Conservation (phyloP, 2,329 filamentous ascomycete species). For the Byssochlamys sp. region DNA sequence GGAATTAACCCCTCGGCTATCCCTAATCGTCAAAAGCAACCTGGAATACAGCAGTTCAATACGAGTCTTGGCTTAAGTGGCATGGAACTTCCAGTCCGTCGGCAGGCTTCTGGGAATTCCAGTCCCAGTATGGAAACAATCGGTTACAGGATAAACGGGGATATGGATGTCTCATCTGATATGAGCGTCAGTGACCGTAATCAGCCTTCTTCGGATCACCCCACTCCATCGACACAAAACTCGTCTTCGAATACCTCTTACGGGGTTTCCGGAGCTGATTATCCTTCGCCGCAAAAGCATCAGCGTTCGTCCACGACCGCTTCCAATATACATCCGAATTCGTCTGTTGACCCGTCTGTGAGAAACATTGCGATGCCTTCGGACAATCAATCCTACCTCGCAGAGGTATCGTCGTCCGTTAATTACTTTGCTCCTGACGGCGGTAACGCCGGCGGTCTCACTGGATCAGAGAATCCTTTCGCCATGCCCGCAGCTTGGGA, state of each 20-base stretch:
- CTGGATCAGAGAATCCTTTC: constrained; percentile 16
- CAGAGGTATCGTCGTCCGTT: constrained; percentile 9
- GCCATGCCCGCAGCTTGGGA: constrained; percentile 22
- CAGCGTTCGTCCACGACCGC: constrained; percentile 3
- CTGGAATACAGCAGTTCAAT: constrained; percentile 1
- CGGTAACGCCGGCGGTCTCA: constrained; percentile 7
- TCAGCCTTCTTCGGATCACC: constrained; percentile 24
- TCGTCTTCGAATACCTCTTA: constrained; percentile 30
- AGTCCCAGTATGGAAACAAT: constrained; percentile 3
- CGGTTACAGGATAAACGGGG: constrained; percentile 12
- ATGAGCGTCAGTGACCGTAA: constrained; percentile 21
- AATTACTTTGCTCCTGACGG: constrained; percentile 10
- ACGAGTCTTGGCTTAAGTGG: background rate
- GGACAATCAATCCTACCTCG: constrained; percentile 7
- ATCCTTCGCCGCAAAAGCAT: constrained; percentile 16
- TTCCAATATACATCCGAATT: constrained; percentile 6
- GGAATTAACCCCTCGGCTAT: constrained; percentile 8
- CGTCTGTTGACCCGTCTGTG: constrained; percentile 8
- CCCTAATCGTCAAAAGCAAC: constrained; percentile 16
- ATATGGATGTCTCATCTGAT: constrained; percentile 25
- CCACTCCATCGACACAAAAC: constrained; percentile 27
- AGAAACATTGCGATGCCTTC: constrained; percentile 9
- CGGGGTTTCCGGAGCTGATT: constrained; percentile 20
- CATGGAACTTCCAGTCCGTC: background rate
- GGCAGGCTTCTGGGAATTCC: background rate